A percentile compares a stretch with the other conserved stretches of the same genome.
phyloP scores from a whole-genome alignment of 768 basidiomycete genomes.

The Dioszegia crocea region DNA sequence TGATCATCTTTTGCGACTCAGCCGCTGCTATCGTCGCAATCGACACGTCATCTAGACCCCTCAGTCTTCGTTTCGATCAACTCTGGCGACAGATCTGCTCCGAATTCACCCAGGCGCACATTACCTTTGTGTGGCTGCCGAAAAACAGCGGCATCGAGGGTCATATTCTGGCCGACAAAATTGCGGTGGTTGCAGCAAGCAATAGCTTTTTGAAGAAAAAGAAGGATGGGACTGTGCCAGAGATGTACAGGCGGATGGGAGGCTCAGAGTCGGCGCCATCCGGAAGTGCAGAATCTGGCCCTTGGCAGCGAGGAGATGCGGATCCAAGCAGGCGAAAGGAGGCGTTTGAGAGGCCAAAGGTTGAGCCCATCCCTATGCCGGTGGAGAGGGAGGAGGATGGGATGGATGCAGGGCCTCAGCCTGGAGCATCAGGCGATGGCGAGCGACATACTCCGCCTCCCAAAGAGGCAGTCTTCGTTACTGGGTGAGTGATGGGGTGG shows the following conservation, averaged over 20 bases:
- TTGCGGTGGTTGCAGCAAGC: constrained; percentile 41
- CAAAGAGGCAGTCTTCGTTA: constrained; percentile 41
- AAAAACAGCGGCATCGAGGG: constrained; percentile 41
- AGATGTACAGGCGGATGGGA: constrained; percentile 26
- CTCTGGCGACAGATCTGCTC: constrained; percentile 41
- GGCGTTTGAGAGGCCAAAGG: constrained; percentile 26
- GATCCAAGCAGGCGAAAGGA: constrained; percentile 31
- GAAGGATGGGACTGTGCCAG: constrained; percentile 29
- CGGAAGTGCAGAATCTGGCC: constrained; percentile 33
- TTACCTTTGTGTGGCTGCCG: constrained; percentile 48
- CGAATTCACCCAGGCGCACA: constrained; percentile 33
- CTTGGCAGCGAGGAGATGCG: constrained; percentile 42
- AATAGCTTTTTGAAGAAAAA: constrained; percentile 43
- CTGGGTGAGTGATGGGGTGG: constrained; percentile 26
- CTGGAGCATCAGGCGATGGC: constrained; percentile 13
- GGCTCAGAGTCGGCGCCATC: constrained; percentile 33
- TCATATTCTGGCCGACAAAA: constrained; percentile 44
- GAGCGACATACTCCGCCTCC: constrained; percentile 23
- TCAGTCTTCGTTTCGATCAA: constrained; percentile 39
- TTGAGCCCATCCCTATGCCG: constrained; percentile 11
- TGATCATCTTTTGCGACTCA: constrained; percentile 47
- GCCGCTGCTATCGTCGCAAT: constrained; percentile 45
- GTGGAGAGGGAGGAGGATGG: constrained; percentile 18
- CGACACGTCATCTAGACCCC: constrained; percentile 44
- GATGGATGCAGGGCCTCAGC: neutral